Conservation (phyloP, 768 basidiomycete species). For the Suillus variegatus region DNA sequence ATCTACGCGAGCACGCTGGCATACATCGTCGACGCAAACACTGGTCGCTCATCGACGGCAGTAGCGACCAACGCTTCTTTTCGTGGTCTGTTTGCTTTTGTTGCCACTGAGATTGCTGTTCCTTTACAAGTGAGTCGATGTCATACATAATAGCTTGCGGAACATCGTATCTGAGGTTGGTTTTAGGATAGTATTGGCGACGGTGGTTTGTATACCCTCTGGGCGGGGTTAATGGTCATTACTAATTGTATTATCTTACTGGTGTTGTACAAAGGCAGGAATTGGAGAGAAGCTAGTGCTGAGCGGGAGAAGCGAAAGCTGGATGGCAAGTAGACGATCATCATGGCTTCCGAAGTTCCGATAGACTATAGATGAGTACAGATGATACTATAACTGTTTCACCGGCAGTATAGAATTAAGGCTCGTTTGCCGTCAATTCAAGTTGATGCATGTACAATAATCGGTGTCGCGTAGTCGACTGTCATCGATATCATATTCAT, state of each 20-base stretch:
- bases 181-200: constrained; percentile 20
- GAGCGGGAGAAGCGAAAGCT: constrained; percentile 35
- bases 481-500: background rate
- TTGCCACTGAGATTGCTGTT: constrained; percentile 72
- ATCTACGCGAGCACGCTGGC: constrained; percentile 72
- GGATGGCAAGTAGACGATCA: background rate
- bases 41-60: constrained; percentile 76
- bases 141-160: background rate
- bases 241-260: constrained; percentile 56
- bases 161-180: background rate
- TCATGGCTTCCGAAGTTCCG: no score
- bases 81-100: constrained; percentile 67
- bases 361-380: no score
- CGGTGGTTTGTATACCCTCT: constrained; percentile 35
- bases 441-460: no score
- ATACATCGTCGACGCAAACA: constrained; percentile 85
- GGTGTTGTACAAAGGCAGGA: constrained; percentile 56
- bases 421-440: no score
- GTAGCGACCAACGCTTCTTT: constrained; percentile 76
- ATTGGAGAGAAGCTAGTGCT: constrained; percentile 59
- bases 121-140: constrained; percentile 52
- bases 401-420: no score
- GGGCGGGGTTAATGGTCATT: constrained; percentile 55
- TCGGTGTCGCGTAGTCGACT: background rate
- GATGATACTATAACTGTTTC: no score